These are phyloP conservation scores for Pichia eremophila DNA, from an alignment of 805 yeast species.

Conservation along the genomic window DNA sequence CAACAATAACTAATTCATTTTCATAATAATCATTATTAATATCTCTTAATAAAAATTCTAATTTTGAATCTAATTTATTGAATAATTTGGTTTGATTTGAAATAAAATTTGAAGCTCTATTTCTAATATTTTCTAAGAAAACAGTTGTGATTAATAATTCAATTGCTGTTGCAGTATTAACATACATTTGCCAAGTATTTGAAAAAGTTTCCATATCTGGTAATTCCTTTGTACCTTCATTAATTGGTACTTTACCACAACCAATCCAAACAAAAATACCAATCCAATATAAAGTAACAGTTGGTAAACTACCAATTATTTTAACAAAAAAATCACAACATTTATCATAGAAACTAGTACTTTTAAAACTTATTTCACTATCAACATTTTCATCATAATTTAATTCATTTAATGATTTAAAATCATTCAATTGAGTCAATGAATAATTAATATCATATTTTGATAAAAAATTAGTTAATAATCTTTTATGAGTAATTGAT, in stretches of 20 bases:
- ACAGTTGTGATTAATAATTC: constrained; percentile 25
- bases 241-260: constrained; percentile 25
- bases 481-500: constrained; percentile 15
- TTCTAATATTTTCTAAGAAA: constrained; percentile 30
- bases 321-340: constrained; percentile 17
- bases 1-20: constrained; percentile 24
- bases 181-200: constrained; percentile 31
- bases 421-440: not conserved
- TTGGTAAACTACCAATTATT: constrained; percentile 24
- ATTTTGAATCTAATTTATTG: constrained; percentile 20
- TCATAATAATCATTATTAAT: constrained; percentile 5
- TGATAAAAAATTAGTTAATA: constrained; percentile 6
- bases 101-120: constrained; percentile 21
- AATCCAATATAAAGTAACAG: constrained; percentile 28
- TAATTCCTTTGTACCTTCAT: constrained; percentile 1
- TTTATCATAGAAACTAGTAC: constrained; percentile 26
- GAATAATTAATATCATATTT: not conserved
- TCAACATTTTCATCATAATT: not conserved
- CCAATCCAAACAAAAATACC: constrained; percentile 31
- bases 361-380: constrained; percentile 12
- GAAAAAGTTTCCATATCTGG: constrained; percentile 19
- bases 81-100: constrained; percentile 14
- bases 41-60: constrained; percentile 17
- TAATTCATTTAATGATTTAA: not conserved
- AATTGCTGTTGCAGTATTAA: constrained; percentile 33